phyloP scores from a whole-genome alignment of 345 rosid species.

The Eucalyptus erythrocorys region DNA sequence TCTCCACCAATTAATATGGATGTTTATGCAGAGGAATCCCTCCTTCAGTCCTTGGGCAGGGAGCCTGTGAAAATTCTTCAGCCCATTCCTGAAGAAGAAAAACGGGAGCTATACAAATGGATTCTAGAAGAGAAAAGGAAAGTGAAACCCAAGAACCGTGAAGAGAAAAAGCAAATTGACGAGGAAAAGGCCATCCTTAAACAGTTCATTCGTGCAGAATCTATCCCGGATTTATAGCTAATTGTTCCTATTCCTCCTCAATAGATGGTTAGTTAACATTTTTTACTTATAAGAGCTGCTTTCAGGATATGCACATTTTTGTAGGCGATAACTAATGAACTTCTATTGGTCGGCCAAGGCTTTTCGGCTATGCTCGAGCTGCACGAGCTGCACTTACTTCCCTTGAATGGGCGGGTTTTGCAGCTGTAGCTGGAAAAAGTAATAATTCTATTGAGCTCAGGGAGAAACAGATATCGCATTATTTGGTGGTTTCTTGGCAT shows the following conservation, averaged over 20 bases:
- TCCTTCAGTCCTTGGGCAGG: slow-evolving; percentile 3
- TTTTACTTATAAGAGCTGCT: not conserved
- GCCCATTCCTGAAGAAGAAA: slow-evolving; percentile 61
- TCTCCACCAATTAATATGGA: not conserved
- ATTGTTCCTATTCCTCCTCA: not conserved
- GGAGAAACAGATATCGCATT: not conserved
- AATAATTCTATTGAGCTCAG: not conserved
- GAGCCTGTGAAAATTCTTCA: slow-evolving; percentile 19
- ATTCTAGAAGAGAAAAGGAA: slow-evolving; percentile 71
- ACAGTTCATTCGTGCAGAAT: slow-evolving; percentile 39
- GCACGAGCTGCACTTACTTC: not conserved
- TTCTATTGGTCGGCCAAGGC: not conserved
- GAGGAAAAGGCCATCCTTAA: slow-evolving; percentile 70
- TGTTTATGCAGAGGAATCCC: slow-evolving; percentile 1
- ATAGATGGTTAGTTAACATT: not conserved
- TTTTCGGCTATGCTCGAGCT: not conserved
- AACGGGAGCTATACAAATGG: slow-evolving; percentile 64
- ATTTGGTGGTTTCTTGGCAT: not conserved
- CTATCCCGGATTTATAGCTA: slow-evolving; percentile 40
- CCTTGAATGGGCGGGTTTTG: not conserved
- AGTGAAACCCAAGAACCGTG: slow-evolving; percentile 30
- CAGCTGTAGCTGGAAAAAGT: not conserved
- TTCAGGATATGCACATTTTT: not conserved
- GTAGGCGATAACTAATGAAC: not conserved
- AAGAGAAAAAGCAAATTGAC: slow-evolving; percentile 39